Evolutionary conservation across 495 filamentous ascomycete genomes (phyloP).

Genomic region (Talaromyces adpressus): DNA sequence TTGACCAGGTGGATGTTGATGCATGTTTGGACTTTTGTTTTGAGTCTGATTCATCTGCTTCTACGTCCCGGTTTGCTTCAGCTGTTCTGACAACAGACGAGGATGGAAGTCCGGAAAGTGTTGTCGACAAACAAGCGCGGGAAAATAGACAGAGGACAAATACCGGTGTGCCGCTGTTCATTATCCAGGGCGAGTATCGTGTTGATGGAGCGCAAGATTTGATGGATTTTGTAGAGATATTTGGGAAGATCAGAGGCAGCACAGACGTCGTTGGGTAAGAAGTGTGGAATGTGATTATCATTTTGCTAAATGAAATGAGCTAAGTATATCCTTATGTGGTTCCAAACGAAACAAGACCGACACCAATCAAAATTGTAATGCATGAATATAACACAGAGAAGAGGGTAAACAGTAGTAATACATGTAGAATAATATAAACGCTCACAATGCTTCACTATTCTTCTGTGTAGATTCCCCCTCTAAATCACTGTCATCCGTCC

Average conservation of each 20-base stretch:
- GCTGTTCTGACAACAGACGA: no score
- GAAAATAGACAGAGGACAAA: no score
- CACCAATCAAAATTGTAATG: neutral
- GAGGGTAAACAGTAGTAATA: neutral
- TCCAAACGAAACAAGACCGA: neutral
- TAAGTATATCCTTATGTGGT: neutral
- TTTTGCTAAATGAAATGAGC: neutral
- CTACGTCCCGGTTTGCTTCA: no score
- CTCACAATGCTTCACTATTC: neutral
- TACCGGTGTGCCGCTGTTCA: constrained; percentile 37
- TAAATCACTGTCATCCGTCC: constrained; percentile 22
- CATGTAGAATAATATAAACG: neutral
- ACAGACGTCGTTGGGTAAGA: neutral
- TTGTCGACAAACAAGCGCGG: no score
- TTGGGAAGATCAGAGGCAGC: constrained; percentile 23
- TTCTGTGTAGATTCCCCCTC: neutral
- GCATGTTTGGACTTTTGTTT: no score
- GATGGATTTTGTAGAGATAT: constrained; percentile 28
- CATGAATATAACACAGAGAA: neutral
- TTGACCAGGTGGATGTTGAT: no score
- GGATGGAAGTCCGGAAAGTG: no score
- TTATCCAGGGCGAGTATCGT: constrained; percentile 40
- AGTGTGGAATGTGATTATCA: neutral
- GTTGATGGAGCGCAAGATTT: constrained; percentile 40
- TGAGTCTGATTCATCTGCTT: no score